Percentiles rank a stretch among this genome's conserved stretches.
Conservation (phyloP, 208 protist species). For the Borovskyia barvae region DNA sequence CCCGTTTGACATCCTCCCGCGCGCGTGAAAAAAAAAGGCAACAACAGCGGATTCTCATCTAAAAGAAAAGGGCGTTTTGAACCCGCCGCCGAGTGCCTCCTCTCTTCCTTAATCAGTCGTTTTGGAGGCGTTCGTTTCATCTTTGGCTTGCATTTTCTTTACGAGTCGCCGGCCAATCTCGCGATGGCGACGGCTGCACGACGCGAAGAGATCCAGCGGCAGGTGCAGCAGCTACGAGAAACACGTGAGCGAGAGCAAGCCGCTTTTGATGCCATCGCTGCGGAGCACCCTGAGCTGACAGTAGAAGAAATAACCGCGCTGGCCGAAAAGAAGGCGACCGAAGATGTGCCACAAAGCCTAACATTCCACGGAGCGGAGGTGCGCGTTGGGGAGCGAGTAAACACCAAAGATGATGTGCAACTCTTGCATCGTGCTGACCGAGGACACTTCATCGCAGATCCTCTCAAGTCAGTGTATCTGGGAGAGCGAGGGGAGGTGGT, state of each 20-base stretch:
- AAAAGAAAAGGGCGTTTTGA: too few relatives aligned
- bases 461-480: slow-evolving; percentile 80
- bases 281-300: slow-evolving; percentile 29
- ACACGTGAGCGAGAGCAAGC: slow-evolving; percentile 57
- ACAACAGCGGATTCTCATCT: too few relatives aligned
- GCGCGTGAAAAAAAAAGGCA: neutral
- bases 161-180: too few relatives aligned
- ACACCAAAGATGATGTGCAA: slow-evolving; percentile 50
- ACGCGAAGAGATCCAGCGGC: slow-evolving; percentile 71
- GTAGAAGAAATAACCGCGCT: slow-evolving; percentile 49
- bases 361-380: slow-evolving; percentile 35
- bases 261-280: slow-evolving; percentile 60
- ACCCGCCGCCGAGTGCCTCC: too few relatives aligned
- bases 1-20: neutral
- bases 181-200: slow-evolving; percentile 28
- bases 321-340: slow-evolving; percentile 36
- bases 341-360: slow-evolving; percentile 23
- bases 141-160: too few relatives aligned
- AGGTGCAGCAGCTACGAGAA: slow-evolving; percentile 59
- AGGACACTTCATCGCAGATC: slow-evolving; percentile 57
- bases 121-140: neutral
- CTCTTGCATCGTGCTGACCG: slow-evolving; percentile 44
- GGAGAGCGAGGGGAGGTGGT: slow-evolving; percentile 68
- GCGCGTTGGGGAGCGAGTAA: slow-evolving; percentile 51
- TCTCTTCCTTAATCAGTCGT: too few relatives aligned